phyloP scores from a whole-genome alignment of 768 basidiomycete genomes.

The Lactarius hatsudake region DNA sequence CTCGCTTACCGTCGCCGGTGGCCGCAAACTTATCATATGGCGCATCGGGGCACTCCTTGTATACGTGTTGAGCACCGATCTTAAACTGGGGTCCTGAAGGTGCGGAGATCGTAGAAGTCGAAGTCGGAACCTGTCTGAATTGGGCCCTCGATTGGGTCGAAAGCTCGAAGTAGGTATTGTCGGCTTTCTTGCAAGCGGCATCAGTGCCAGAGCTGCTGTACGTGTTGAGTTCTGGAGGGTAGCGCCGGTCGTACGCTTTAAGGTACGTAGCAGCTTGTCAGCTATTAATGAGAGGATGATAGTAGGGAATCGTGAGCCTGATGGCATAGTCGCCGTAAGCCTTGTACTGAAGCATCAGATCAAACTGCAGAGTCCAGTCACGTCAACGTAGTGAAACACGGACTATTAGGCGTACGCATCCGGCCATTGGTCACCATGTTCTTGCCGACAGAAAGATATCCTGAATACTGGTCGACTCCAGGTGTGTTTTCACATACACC shows the following conservation, averaged over 20 bases:
- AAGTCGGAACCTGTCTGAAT: constrained; percentile 41
- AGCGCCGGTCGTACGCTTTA: constrained; percentile 32
- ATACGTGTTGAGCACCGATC: constrained; percentile 39
- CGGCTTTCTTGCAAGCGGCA: no score
- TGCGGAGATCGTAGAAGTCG: constrained; percentile 45
- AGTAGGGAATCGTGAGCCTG: constrained; percentile 39
- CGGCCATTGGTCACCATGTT: constrained; percentile 23
- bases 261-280: neutral
- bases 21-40: constrained; percentile 39
- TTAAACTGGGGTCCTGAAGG: constrained; percentile 25
- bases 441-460: neutral
- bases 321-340: constrained; percentile 46
- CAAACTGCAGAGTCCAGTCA: neutral
- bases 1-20: constrained; percentile 45
- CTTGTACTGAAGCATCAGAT: constrained; percentile 44
- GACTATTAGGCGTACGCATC: constrained; percentile 47
- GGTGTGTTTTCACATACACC: neutral
- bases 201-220: constrained; percentile 45
- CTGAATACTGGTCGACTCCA: neutral
- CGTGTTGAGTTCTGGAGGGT: constrained; percentile 42
- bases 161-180: constrained; percentile 44
- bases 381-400: constrained; percentile 33
- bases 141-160: constrained; percentile 45
- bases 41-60: constrained; percentile 35
- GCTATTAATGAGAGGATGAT: constrained; percentile 1